Base-by-base conservation (phyloP, 225 moss, liverwort and hornwort genomes). In the Climacium dendroides region DNA sequence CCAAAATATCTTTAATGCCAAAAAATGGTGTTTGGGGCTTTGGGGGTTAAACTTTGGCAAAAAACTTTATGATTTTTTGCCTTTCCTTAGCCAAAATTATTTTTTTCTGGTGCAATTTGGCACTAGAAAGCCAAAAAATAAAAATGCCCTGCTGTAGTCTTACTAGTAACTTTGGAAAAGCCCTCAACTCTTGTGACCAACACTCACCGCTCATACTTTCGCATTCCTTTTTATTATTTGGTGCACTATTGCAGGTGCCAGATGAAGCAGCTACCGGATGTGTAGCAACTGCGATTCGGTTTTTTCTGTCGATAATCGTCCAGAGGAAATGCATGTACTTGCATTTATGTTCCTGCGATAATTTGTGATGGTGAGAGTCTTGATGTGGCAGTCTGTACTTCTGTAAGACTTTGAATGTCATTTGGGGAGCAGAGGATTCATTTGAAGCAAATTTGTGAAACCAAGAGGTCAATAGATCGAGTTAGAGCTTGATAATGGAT, bases 201-300 rank as follows among this genome's bases (percentile, higher is more conserved):
- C 11, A 24, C 10, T 58, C 24, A 58, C 4, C 20, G 11, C 58
- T 55, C 3, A 3, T 55, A 55, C 9, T 55, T 55, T 20, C 10
- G 58, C 24, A 58, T 5, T 58, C 58, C n/a, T n/a, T 8, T 58
- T 58, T 24, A 58, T 24, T 24, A 57, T 45, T 83, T 30, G 74
- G 57, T 67, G 77, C 75, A 4, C 18, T 45, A 60, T 66, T 60
- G 70, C 90, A 97, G 95, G 95, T 98, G 50, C 97, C 94, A 74
- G 96, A 96, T 74, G 97, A 98, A 87, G 96, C 93, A 78, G 91
- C 94, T 37, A 93, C 95, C n/a, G n/a, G 15, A 98, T 96, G 89
- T 96, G 96, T 89, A 94, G 83, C 45, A 94, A 91, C 85, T 96
- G 96, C 75, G 92, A 92, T 87, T 87, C 89, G 57, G 96, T 94